Evolutionary conservation across 2,329 filamentous ascomycete genomes (phyloP), one percentile per base, ranked within the genome.

Genomic region (Neobulgaria alba): DNA sequence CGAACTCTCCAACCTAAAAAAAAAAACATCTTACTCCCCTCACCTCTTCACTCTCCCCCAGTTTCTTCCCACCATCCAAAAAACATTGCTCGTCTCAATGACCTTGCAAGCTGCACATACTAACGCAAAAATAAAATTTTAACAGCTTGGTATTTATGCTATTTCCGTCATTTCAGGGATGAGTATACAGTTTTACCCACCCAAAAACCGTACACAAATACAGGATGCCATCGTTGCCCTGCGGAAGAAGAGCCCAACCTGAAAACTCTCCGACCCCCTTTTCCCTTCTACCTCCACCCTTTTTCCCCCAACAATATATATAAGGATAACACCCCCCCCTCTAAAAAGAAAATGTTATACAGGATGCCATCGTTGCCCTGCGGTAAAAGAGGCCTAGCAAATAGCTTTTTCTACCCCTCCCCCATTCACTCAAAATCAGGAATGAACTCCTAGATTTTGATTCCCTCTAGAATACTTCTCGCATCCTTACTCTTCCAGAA

Each of bases 401-500:
- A 29, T 33, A 44, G 40, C 26, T 23, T 18, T 31, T 34, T 31
- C 19, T 31, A 17, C 36, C 26, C 38, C 21, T 34, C 18, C 21
- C 18, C 18, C 19, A 26, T 29, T 23, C 23, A 20, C 15, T 36
- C 33, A 29, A 3, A 16, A 5, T 15, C n/a, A n/a, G n/a, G n/a
- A n/a, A n/a, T n/a, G n/a, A n/a, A n/a, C n/a, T 31, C 19, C 38
- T 55, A 61, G 35, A 58, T 58, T 50, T 56, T 61, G n/a, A 49
- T 45, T 7, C 58, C 57, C 36, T 58, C 54, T 31, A 60, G 46
- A 38, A 60, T 60, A 15, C 55, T 52, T 39, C 49, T 57, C 12
- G 57, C 57, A 38, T 58, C 56, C n/a, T 86, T 82, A 35, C 73
- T 82, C 64, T 67, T 79, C 88, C 88, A 94, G 85, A 86, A 95